Evolutionary conservation across 129 eudicot species (phyloP).

Genomic region (Artemisia argyi): DNA sequence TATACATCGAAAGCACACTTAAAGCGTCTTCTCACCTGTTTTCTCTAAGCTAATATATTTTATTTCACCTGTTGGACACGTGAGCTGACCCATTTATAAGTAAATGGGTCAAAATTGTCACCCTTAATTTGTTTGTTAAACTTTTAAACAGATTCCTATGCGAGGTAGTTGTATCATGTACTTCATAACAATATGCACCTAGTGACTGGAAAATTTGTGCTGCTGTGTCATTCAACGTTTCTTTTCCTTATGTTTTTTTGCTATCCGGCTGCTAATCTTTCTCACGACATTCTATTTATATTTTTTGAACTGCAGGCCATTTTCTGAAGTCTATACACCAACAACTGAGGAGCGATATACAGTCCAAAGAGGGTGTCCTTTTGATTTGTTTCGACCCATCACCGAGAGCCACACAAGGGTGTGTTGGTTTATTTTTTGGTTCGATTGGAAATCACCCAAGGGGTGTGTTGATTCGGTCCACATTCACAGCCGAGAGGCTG

Average conservation of each 20-base stretch:
- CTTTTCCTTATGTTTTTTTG: constrained; percentile 10
- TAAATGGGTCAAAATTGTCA: neutral
- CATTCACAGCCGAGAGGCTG: too few relatives aligned
- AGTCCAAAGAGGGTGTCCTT: too few relatives aligned
- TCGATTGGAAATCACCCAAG: too few relatives aligned
- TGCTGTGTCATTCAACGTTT: neutral
- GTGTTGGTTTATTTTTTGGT: too few relatives aligned
- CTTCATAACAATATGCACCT: neutral
- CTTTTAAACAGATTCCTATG: neutral
- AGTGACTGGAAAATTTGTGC: constrained; percentile 4
- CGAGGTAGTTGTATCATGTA: neutral
- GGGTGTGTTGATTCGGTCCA: too few relatives aligned
- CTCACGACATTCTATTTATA: constrained; percentile 15
- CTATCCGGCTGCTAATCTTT: constrained; percentile 1
- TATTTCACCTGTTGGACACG: neutral
- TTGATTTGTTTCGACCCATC: too few relatives aligned
- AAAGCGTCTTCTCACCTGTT: constrained; percentile 7
- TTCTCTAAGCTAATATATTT: neutral
- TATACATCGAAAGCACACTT: neutral
- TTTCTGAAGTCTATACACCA: constrained; percentile 59
- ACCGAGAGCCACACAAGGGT: too few relatives aligned
- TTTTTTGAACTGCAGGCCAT: constrained; percentile 53
- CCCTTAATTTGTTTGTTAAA: neutral
- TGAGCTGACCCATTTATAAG: constrained; percentile 3
- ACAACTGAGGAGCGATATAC: constrained; percentile 77